These are phyloP conservation scores for Vicia villosa DNA, from an alignment of 306 rosid genomes.

Conservation along the genomic window DNA sequence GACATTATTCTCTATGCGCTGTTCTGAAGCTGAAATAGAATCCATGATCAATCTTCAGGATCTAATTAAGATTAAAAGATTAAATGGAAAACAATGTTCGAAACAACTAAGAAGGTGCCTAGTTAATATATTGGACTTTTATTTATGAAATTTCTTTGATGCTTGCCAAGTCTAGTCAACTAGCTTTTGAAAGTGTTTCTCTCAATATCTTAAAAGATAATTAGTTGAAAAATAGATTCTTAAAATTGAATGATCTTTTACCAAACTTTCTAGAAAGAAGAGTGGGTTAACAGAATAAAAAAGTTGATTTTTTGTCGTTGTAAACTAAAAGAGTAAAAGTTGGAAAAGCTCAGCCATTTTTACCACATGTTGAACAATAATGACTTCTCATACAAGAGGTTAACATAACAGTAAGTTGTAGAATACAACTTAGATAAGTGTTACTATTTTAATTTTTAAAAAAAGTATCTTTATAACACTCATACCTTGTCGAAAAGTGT, in stretches of 20 bases:
- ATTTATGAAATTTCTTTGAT: not conserved
- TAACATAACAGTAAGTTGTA: too few species aligned
- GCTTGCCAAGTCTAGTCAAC: not conserved
- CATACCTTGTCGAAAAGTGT: conserved; percentile 58
- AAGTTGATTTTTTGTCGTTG: too few species aligned
- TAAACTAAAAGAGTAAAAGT: too few species aligned
- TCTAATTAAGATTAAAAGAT: not conserved
- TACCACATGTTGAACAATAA: too few species aligned
- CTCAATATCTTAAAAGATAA: too few species aligned
- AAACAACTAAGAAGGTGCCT: not conserved
- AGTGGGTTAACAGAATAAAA: too few species aligned
- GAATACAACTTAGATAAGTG: too few species aligned
- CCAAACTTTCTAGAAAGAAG: too few species aligned
- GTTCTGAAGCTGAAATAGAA: conserved; percentile 18
- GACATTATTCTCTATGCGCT: conserved; percentile 13
- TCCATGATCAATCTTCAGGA: conserved; percentile 27
- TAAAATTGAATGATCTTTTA: too few species aligned
- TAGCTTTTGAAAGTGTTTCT: not conserved
- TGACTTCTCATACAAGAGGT: too few species aligned
- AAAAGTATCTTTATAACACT: conserved; percentile 39
- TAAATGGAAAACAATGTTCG: not conserved
- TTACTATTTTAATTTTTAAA: too few species aligned
- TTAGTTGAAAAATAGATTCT: not conserved
- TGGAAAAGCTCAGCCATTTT: too few species aligned
- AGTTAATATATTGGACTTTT: conserved; percentile 3